A percentile compares a stretch with the other conserved stretches of the same genome.
These are phyloP conservation scores for Craterostigma plantagineum DNA, from an alignment of 257 asterid genomes.

Conservation along the genomic window DNA sequence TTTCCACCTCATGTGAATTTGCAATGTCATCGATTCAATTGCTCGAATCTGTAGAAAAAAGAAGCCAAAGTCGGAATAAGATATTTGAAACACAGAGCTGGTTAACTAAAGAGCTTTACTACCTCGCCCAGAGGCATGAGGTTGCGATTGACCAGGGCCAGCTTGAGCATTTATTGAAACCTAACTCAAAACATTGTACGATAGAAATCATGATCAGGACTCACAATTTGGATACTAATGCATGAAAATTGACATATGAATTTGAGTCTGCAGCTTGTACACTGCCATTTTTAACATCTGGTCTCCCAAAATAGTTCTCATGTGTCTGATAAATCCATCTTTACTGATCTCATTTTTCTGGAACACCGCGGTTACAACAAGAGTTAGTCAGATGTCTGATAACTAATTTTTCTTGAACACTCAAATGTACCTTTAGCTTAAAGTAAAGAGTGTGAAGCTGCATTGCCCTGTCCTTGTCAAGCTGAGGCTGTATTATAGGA, in stretches of 20 bases:
- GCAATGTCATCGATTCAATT: slow-evolving; percentile 23
- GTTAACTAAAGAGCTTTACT: slow-evolving; percentile 20
- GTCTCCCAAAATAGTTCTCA: slow-evolving; percentile 86
- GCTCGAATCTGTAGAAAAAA: slow-evolving; percentile 10
- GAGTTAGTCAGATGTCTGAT: no score
- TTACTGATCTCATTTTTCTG: slow-evolving; percentile 82
- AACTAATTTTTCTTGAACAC: no score
- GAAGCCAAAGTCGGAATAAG: background rate
- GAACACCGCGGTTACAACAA: no score
- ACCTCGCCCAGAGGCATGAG: slow-evolving; percentile 33
- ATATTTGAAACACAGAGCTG: slow-evolving; percentile 7
- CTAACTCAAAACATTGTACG: slow-evolving; percentile 22
- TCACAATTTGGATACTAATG: slow-evolving; percentile 3
- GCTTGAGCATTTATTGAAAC: slow-evolving; percentile 32
- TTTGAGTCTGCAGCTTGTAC: slow-evolving; percentile 69
- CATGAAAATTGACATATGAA: slow-evolving; percentile 11
- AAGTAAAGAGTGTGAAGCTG: slow-evolving; percentile 59
- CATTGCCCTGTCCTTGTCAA: slow-evolving; percentile 83
- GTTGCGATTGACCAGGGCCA: slow-evolving; percentile 28
- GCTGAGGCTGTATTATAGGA: slow-evolving; percentile 76
- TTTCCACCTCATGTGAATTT: slow-evolving; percentile 34
- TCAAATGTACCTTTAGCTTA: slow-evolving; percentile 46
- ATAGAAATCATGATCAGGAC: slow-evolving; percentile 10
- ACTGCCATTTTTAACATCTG: slow-evolving; percentile 89
- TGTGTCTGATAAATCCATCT: slow-evolving; percentile 60